Conservation (phyloP, 768 basidiomycete genomes). For the Gloeophyllum trabeum region DNA sequence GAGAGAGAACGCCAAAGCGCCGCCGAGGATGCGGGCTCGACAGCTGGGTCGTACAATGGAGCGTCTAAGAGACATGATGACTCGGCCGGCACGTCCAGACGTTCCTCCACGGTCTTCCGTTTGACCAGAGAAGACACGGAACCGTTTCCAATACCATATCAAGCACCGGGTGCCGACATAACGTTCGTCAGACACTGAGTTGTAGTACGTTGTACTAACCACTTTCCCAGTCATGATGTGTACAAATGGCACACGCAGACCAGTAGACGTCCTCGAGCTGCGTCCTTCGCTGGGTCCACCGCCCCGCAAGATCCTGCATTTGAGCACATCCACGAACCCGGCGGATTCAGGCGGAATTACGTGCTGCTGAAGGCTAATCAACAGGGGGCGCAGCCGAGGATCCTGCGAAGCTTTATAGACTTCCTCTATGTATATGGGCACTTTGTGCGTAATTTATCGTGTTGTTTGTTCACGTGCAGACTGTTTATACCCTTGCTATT, state of each 20-base stretch:
- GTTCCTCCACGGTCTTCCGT: constrained; percentile 14
- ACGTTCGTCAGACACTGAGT: constrained; percentile 50
- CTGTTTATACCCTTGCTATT: constrained; percentile 4
- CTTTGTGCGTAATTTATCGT: constrained; percentile 51
- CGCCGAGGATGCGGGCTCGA: constrained; percentile 19
- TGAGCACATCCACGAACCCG: constrained; percentile 91
- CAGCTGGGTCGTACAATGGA: constrained; percentile 14
- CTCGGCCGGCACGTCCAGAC: constrained; percentile 6
- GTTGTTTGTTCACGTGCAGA: not conserved
- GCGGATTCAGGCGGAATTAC: constrained; percentile 89
- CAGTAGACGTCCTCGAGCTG: constrained; percentile 55
- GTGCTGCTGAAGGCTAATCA: constrained; percentile 62
- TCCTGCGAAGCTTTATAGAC: constrained; percentile 83
- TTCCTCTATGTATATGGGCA: constrained; percentile 94
- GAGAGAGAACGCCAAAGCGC: constrained; percentile 33
- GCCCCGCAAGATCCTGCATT: constrained; percentile 60
- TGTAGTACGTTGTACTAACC: constrained; percentile 8
- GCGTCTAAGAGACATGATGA: constrained; percentile 15
- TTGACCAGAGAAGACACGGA: constrained; percentile 50
- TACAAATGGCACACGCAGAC: constrained; percentile 92
- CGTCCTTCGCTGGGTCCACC: constrained; percentile 53
- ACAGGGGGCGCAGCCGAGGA: constrained; percentile 38
- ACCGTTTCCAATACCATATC: constrained; percentile 79
- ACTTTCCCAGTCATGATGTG: constrained; percentile 60
- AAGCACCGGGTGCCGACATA: constrained; percentile 81